Evolutionary conservation across 345 rosid genomes (phyloP), one percentile per base, ranked within the genome.

Genomic region (Clausena lansium): DNA sequence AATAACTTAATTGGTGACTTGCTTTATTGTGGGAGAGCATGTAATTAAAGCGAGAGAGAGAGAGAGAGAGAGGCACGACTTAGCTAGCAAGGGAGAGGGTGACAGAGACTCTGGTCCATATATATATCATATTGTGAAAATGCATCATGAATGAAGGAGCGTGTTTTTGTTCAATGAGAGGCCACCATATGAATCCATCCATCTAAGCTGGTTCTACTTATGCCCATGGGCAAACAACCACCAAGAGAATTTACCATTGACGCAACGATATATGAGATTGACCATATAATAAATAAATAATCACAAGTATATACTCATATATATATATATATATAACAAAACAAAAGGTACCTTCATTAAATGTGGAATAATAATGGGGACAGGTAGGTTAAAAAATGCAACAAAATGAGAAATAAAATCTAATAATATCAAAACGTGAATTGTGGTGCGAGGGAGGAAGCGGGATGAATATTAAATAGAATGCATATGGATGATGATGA

Each of bases 31-130:
- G 50, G 50, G 50, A 41, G 17, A 45, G 50, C 17, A 45, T 13
- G 50, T 45, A 3, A 3, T 45, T 11, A 41, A 0, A 45, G 4
- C 10, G 47, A 41, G 47, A 41, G 47, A 41, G 47, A 41, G 41
- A 38, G 50, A 45, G 15, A 45, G 50, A 13, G 17, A 10, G 50
- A 3, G 50, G 17, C 50, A 45, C 50, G 17, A 45, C 50, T 45
- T 45, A 13, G 50, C 50, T 11, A 41, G 47, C 50, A 7, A 15
- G 2, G 67, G 25, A 50, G 24, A 11, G 20, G 3, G 52, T n/a
- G 54, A 73, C 2, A 5, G 55, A 73, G 79, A 70, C 74, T 77
- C 74, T 77, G 78, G 81, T 81, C 81, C 81, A 77, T 77, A 38
- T 77, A 38, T 77, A 2, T 52, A 35, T n/a, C 11, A 61, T 57